Evolutionary conservation across 768 basidiomycete genomes (phyloP), one percentile per base, ranked within the genome.

Genomic region (Boletus reticulatus): DNA sequence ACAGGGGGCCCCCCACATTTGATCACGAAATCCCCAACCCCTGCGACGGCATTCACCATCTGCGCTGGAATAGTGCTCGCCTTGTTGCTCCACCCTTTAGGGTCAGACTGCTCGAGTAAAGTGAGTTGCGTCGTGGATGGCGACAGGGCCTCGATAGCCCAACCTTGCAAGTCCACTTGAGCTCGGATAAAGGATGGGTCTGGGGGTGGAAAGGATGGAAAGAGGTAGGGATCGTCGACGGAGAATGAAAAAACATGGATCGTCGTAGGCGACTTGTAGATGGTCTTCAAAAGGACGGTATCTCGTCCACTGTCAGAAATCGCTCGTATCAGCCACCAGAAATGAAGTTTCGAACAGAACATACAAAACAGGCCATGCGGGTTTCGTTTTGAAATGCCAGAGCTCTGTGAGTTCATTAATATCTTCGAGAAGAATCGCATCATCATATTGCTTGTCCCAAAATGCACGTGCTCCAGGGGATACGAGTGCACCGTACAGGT

Each of bases 111-210:
- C 66, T 98, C 96, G 6, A 99, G 81, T 1, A 99, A 76, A 0
- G 94, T 97, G 57, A 99, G 84, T 12, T 91, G 83, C 0, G 95
- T 97, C 2, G 97, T 98, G 3, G 85, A 98, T 0, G 96, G 97
- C 1, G 95, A 98, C 10, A 99, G 77, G 0, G 90, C 83, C 72
- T 98, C 96, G 62, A 99, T 94, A 1, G 96, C 92, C 92, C 95
- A 98, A 45, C 96, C 97, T 74, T 94, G 94, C n/a, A 99, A 77
- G 68, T 97, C 94, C n/a, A 96, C 87, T 70, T 98, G 95, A 0
- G 92, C 92, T 8, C 95, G 88, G 58, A 97, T 96, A 48, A 89
- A 81, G 61, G 82, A 88, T 0, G 89, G 85, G 47, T 90, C 92
- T 1, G 73, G 76, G 12, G 76, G 76, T 44, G 81, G 92, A 59